Conservation (phyloP, 2,329 filamentous ascomycete genomes). For the Penicillium sp. region DNA sequence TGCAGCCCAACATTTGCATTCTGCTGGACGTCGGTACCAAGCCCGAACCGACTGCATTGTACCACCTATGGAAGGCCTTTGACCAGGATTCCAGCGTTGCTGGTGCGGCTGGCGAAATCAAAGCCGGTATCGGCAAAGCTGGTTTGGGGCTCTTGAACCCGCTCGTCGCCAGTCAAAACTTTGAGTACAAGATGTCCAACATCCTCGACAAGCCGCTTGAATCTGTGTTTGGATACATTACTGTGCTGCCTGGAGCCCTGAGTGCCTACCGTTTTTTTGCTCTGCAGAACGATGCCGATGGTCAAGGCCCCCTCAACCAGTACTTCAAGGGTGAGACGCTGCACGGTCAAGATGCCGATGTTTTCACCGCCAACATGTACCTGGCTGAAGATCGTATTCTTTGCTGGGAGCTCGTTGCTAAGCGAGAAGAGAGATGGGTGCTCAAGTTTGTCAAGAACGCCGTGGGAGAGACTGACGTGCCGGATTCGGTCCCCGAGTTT, state of each 20-base stretch:
- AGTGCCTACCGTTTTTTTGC: conserved; percentile 95
- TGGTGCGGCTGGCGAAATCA: conserved; percentile 95
- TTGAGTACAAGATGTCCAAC: conserved; percentile 99
- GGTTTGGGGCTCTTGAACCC: conserved; percentile 84
- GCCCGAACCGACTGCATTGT: conserved; percentile 82
- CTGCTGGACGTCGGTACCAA: conserved; percentile 93
- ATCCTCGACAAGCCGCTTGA: conserved; percentile 97
- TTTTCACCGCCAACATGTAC: conserved; percentile 99
- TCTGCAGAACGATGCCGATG: conserved; percentile 91
- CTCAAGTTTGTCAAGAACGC: conserved; percentile 96
- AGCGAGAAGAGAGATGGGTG: conserved; percentile 91
- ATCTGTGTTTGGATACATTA: conserved; percentile 97
- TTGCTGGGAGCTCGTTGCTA: conserved; percentile 95
- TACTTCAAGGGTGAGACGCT: conserved; percentile 99
- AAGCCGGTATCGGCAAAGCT: conserved; percentile 84
- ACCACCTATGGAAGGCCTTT: conserved; percentile 98
- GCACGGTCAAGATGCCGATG: conserved; percentile 90
- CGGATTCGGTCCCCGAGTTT: conserved; percentile 90
- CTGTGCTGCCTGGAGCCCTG: conserved; percentile 87
- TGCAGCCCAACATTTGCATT: conserved; percentile 96
- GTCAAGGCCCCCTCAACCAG: conserved; percentile 89
- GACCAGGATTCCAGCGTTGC: conserved; percentile 97
- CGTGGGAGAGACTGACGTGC: conserved; percentile 95
- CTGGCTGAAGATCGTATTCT: conserved; percentile 97
- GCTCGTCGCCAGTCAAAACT: conserved; percentile 93